Conservation (phyloP, 345 rosid genomes). For the Populus davidiana region DNA sequence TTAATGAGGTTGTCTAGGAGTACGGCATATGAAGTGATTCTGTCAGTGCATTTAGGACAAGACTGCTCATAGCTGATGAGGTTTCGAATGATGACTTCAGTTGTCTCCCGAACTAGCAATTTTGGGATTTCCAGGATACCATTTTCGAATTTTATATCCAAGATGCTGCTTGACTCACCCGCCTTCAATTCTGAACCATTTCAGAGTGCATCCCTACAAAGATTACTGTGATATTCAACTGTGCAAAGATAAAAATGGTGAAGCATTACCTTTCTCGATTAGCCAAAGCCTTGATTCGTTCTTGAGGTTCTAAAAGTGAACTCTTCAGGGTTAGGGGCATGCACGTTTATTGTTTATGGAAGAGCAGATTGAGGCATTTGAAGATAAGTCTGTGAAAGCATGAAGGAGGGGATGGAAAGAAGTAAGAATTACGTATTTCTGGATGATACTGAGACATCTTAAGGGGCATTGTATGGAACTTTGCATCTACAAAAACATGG, state of each 20-base stretch:
- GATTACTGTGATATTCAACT: neutral
- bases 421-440: no score
- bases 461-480: no score
- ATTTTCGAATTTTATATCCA: slow-evolving; percentile 12
- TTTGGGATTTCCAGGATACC: slow-evolving; percentile 16
- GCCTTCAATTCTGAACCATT: neutral
- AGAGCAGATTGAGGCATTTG: no score
- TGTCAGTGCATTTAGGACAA: neutral
- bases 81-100: slow-evolving; percentile 20
- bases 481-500: neutral
- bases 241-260: neutral
- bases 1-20: slow-evolving; percentile 17
- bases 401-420: no score
- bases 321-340: neutral
- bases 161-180: neutral
- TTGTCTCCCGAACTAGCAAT: slow-evolving; percentile 10
- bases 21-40: slow-evolving; percentile 17
- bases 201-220: neutral
- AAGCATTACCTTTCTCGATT: neutral
- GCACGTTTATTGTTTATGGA: no score
- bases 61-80: slow-evolving; percentile 23
- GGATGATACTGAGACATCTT: no score
- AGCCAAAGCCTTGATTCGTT: neutral
- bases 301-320: neutral
- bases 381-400: no score